These are phyloP conservation scores for Oxyria digyna DNA, from an alignment of 148 eudicot genomes.

Conservation along the genomic window DNA sequence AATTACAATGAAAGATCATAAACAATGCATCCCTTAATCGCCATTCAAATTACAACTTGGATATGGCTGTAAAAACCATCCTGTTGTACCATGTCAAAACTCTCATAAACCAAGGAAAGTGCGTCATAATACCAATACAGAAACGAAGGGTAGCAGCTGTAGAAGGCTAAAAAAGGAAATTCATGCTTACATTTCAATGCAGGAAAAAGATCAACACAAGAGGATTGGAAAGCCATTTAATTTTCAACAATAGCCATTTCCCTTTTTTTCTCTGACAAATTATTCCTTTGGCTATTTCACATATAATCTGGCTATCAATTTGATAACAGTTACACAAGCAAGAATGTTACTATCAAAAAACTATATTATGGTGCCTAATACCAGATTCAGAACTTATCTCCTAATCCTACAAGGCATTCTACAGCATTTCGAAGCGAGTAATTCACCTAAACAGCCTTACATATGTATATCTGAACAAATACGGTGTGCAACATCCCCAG, in stretches of 20 bases:
- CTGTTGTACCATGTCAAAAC: too few relatives aligned
- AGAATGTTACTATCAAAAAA: not conserved
- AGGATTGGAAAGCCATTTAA: not conserved
- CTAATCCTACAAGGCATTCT: slow-evolving; percentile 8
- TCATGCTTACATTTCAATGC: not conserved
- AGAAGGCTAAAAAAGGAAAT: not conserved
- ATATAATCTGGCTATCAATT: not conserved
- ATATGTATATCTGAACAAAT: not conserved
- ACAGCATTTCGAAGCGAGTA: not conserved
- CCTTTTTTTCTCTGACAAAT: not conserved
- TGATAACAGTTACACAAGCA: not conserved
- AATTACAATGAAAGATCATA: too few relatives aligned
- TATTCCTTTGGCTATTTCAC: not conserved
- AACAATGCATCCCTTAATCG: too few relatives aligned
- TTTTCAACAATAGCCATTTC: not conserved
- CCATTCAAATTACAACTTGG: too few relatives aligned
- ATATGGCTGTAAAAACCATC: too few relatives aligned
- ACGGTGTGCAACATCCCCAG: not conserved
- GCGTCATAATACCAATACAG: not conserved
- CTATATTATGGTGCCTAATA: not conserved
- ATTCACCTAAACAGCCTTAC: not conserved
- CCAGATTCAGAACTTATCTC: not conserved
- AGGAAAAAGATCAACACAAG: not conserved
- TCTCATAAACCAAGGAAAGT: not conserved
- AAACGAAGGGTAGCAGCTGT: not conserved